Base-by-base conservation (phyloP, 83 land plant species). In the Picea abies region DNA sequence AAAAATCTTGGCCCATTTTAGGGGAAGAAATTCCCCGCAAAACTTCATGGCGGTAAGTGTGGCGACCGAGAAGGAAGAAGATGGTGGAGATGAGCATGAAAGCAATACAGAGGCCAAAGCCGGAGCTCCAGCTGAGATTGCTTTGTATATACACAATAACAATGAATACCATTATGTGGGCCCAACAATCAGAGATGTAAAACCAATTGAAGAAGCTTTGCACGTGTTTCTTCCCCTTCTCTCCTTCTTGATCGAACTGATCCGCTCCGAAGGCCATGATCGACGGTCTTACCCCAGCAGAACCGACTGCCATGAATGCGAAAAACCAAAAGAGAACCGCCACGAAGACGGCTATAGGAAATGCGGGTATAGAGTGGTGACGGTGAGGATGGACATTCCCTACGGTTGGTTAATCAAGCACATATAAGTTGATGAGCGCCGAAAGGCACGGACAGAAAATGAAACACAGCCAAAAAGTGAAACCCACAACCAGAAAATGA, bases 151-250 rank as follows among this genome's bases (percentile, higher is more conserved):
- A 88, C 19, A 88, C 79, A 1, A 88, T 84, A 58, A 85, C 15
- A n/a, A 88, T 86, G 23, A 81, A 39, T 52, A 82, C 65, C 12
- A 86, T 56, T 75, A 88, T 71, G 80, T 83, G 71, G 37, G 88
- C 83, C 22, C 63, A 16, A 62, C 77, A 80, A 60, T 78, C 80
- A 26, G 88, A 82, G 82, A 88, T 83, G 85, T 79, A 88, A 84
- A 86, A 88, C 85, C 85, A 83, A 73, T 86, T 88, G 85, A 88
- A 86, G 84, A 88, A 88, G 76, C 88, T 88, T 70, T 83, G 76
- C 86, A 35, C 37, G 37, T 4, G 37, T 35, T 1, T 32, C 35
- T 1, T 1, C 35, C 35, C 35, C 1, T 32, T 78, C 35, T 79
- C 82, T 17, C 83, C 87, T 16, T 10, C 60, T 60, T 82, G 84